A percentile compares a stretch with the other conserved stretches of the same genome.
These are phyloP conservation scores for Pyrenopolyporus hunteri DNA, from an alignment of 495 filamentous ascomycete genomes.

Conservation along the genomic window DNA sequence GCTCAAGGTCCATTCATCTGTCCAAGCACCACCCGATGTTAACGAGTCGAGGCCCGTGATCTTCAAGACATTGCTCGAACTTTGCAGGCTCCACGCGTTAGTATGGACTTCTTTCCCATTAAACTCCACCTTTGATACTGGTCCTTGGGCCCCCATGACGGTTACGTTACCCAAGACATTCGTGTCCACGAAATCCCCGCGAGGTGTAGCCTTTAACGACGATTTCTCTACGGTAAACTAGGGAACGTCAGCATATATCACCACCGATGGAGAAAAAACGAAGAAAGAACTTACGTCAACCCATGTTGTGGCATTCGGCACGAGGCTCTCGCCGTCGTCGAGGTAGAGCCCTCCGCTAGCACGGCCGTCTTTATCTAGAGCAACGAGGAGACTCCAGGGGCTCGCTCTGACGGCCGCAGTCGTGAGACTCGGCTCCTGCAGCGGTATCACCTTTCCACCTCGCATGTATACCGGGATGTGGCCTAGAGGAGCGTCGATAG, in stretches of 20 bases:
- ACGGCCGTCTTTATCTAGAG: constrained; percentile 59
- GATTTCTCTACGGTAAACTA: constrained; percentile 58
- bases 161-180: constrained; percentile 71
- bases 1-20: constrained; percentile 60
- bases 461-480: constrained; percentile 81
- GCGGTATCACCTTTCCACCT: constrained; percentile 71
- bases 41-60: constrained; percentile 57
- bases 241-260: constrained; percentile 5
- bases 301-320: constrained; percentile 60
- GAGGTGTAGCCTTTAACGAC: constrained; percentile 52
- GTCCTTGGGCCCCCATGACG: constrained; percentile 62
- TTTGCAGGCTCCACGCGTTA: constrained; percentile 56
- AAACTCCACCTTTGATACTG: constrained; percentile 54
- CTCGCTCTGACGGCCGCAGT: constrained; percentile 68
- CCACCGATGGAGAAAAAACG: background rate
- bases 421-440: constrained; percentile 74
- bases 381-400: constrained; percentile 72
- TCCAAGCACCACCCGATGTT: constrained; percentile 63
- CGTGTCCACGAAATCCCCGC: constrained; percentile 63
- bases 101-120: constrained; percentile 54
- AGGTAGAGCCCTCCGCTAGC: constrained; percentile 76
- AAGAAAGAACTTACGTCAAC: constrained; percentile 55
- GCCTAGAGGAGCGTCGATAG: constrained; percentile 74
- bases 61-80: constrained; percentile 52
- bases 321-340: constrained; percentile 81